A percentile compares a stretch with the other conserved stretches of the same genome.
These are phyloP conservation scores for Cyberlindnera petersonii DNA, from an alignment of 805 yeast species.

Conservation along the genomic window DNA sequence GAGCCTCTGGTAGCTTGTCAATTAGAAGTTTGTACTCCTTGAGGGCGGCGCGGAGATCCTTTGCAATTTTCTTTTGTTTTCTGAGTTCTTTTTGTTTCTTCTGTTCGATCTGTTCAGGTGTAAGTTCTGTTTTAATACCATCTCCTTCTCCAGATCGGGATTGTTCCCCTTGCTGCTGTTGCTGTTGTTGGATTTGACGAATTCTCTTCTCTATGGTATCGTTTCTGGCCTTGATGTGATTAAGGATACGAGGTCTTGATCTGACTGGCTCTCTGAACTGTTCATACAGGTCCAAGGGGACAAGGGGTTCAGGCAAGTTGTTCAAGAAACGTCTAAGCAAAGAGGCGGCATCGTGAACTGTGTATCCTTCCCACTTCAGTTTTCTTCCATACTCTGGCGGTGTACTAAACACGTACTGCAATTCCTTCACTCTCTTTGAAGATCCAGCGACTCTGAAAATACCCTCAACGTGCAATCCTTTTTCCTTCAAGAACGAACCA, in stretches of 20 bases:
- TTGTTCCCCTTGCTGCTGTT: conserved; percentile 12
- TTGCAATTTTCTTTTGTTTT: conserved; percentile 50
- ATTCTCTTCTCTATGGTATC: conserved; percentile 36
- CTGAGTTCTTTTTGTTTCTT: conserved; percentile 34
- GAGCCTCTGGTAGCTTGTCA: conserved; percentile 65
- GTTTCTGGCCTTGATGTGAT: conserved; percentile 59
- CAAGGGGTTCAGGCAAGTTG: conserved; percentile 86
- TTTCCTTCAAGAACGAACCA: conserved; percentile 77
- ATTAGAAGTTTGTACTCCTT: conserved; percentile 68
- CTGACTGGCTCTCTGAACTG: conserved; percentile 73
- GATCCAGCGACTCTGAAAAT: conserved; percentile 93
- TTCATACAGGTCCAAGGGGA: conserved; percentile 75
- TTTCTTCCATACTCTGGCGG: conserved; percentile 90
- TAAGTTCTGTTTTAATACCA: conserved; percentile 11
- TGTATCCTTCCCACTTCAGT: conserved; percentile 83
- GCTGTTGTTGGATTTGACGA: conserved; percentile 28
- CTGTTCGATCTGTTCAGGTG: conserved; percentile 26
- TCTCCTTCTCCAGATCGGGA: conserved; percentile 12
- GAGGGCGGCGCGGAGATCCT: conserved; percentile 65
- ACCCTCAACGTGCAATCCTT: conserved; percentile 80
- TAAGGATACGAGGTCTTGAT: conserved; percentile 57
- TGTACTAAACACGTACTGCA: conserved; percentile 77
- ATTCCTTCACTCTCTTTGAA: conserved; percentile 77
- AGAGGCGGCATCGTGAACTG: conserved; percentile 96
- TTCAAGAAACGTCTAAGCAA: conserved; percentile 81